These are phyloP conservation scores for Lupinus albus DNA, from an alignment of 306 rosid genomes.

Conservation along the genomic window DNA sequence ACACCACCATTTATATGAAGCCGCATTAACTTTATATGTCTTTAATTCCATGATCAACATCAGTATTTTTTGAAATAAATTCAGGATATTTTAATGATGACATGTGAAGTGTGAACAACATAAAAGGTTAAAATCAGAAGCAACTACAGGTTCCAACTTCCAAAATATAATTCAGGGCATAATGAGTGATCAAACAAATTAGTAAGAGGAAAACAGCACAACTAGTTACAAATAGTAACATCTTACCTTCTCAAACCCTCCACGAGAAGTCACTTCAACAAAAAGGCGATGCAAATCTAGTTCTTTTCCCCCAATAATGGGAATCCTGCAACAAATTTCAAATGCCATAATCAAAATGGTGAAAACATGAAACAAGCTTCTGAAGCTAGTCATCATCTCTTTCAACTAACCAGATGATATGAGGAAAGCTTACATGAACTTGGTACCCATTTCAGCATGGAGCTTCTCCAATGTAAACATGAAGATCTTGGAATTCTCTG, in stretches of 20 bases:
- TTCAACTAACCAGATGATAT: conserved; percentile 4
- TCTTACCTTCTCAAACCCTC: conserved; percentile 76
- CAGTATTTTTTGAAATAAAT: background rate
- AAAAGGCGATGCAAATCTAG: conserved; percentile 80
- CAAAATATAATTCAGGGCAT: background rate
- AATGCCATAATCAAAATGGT: background rate
- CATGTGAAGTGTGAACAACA: background rate
- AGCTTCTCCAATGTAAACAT: conserved; percentile 71
- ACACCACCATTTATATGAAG: background rate
- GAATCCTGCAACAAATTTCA: conserved; percentile 59
- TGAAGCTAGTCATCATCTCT: background rate
- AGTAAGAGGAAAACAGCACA: background rate
- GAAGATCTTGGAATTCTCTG: conserved; percentile 57
- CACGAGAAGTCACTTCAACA: conserved; percentile 79
- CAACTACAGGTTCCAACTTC: background rate
- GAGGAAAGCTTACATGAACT: conserved; percentile 68
- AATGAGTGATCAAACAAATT: background rate
- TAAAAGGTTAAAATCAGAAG: background rate
- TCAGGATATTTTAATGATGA: background rate
- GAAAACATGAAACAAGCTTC: too few relatives aligned
- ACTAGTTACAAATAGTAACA: conserved; percentile 12
- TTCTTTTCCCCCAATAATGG: conserved; percentile 79
- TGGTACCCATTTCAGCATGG: conserved; percentile 71
- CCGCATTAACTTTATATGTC: background rate
- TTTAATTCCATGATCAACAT: background rate